Percentiles rank a stretch among this genome's conserved stretches.
Conservation (phyloP, 768 basidiomycete genomes). For the Boletus tomentosulus region DNA sequence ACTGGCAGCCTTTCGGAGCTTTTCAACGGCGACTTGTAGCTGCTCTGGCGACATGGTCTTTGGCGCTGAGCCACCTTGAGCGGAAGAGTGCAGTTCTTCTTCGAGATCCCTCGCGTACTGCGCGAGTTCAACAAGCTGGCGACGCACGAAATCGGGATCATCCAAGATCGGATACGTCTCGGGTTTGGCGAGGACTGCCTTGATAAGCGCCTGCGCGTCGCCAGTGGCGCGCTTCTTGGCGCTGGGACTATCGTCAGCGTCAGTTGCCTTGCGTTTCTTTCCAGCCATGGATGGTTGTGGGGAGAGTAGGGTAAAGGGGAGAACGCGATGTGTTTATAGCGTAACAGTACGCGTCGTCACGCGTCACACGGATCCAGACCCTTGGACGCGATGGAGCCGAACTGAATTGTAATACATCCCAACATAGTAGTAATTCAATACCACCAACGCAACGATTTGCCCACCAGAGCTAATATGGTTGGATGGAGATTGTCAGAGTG, state of each 20-base stretch:
- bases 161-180: slow-evolving; percentile 35
- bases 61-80: slow-evolving; percentile 5
- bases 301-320: not conserved
- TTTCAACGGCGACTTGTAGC: slow-evolving; percentile 40
- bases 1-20: slow-evolving; percentile 40
- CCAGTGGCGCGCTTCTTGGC: slow-evolving; percentile 30
- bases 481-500: not conserved
- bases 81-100: slow-evolving; percentile 22
- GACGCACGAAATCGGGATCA: slow-evolving; percentile 29
- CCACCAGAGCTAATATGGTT: too few relatives aligned
- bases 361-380: slow-evolving; percentile 8
- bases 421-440: not conserved
- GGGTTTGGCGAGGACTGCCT: slow-evolving; percentile 36
- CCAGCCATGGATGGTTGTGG: slow-evolving; percentile 6
- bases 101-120: slow-evolving; percentile 32
- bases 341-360: slow-evolving; percentile 29
- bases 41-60: slow-evolving; percentile 37
- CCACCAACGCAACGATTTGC: not conserved
- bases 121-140: slow-evolving; percentile 30
- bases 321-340: slow-evolving; percentile 13
- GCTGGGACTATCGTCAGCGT: slow-evolving; percentile 13
- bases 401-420: too few relatives aligned
- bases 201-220: slow-evolving; percentile 34
- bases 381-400: too few relatives aligned
- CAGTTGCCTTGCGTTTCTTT: slow-evolving; percentile 37